Evolutionary conservation across 2,329 filamentous ascomycete species (phyloP).

Genomic region (Claviceps pazoutovae): DNA sequence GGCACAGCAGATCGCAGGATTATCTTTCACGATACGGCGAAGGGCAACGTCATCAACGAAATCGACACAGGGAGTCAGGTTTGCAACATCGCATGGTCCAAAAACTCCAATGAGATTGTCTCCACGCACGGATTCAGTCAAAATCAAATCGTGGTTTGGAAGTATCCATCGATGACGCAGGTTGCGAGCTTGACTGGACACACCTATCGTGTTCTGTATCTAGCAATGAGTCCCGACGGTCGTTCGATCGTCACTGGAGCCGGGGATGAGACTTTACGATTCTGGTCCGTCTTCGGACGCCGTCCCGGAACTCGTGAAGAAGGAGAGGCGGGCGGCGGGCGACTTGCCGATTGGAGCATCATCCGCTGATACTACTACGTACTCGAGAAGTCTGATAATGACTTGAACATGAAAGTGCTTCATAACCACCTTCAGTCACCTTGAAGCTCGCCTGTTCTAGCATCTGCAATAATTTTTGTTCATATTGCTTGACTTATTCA

Average conservation of each 20-base stretch:
- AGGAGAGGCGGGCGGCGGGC: conserved; percentile 43
- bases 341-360: conserved; percentile 66
- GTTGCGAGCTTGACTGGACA: conserved; percentile 91
- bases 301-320: conserved; percentile 60
- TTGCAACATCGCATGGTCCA: conserved; percentile 96
- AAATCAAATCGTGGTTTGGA: conserved; percentile 98
- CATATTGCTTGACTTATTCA: not conserved
- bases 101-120: conserved; percentile 95
- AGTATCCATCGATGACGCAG: conserved; percentile 96
- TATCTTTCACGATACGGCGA: conserved; percentile 92
- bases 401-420: not conserved
- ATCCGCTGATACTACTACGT: conserved; percentile 42
- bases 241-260: conserved; percentile 89
- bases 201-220: conserved; percentile 88
- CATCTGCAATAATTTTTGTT: not conserved
- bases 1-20: conserved; percentile 93
- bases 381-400: not conserved
- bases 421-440: not conserved
- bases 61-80: conserved; percentile 96
- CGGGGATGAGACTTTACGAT: conserved; percentile 87
- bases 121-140: conserved; percentile 95
- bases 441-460: not conserved
- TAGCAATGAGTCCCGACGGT: conserved; percentile 95
- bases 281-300: conserved; percentile 92
- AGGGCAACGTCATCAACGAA: conserved; percentile 68